These are phyloP conservation scores for Balamuthia mandrillaris DNA, from an alignment of 208 protist species.

Conservation along the genomic window DNA sequence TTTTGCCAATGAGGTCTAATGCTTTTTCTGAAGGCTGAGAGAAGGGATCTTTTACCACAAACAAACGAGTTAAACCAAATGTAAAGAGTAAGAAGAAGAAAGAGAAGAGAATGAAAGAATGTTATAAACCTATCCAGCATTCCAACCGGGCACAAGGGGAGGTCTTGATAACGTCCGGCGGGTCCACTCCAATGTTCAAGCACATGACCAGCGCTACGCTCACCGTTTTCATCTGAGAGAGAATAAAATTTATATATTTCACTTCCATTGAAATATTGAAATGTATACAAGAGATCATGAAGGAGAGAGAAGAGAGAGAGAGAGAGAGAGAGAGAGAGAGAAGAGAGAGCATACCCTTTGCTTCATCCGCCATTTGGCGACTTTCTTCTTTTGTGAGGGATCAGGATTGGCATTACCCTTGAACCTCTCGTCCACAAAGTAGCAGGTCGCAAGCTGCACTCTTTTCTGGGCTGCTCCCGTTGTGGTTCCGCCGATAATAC, in stretches of 20 bases:
- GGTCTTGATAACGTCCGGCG: conserved; percentile 91
- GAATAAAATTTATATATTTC: too few species aligned
- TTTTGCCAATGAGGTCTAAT: conserved; percentile 87
- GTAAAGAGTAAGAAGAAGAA: background rate
- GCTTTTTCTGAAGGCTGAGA: conserved; percentile 63
- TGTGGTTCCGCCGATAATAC: background rate
- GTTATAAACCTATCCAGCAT: conserved; percentile 89
- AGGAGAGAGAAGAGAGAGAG: background rate
- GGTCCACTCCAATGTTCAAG: conserved; percentile 96
- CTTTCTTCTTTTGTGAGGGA: conserved; percentile 32
- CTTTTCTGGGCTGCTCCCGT: background rate
- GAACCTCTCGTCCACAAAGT: conserved; percentile 51
- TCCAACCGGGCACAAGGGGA: conserved; percentile 91
- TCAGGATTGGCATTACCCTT: conserved; percentile 55
- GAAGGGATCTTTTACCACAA: conserved; percentile 51
- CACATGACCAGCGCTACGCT: conserved; percentile 88
- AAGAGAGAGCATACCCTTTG: conserved; percentile 44
- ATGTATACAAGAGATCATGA: too few species aligned
- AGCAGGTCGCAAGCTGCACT: background rate
- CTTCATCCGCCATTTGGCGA: conserved; percentile 67
- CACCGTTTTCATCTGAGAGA: conserved; percentile 78
- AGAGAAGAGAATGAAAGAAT: background rate
- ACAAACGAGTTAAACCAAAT: too few species aligned
- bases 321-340: background rate
- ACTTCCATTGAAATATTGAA: too few species aligned